Base-by-base conservation (phyloP, 2,329 filamentous ascomycete species). In the Orbilia blumenaviensis region DNA sequence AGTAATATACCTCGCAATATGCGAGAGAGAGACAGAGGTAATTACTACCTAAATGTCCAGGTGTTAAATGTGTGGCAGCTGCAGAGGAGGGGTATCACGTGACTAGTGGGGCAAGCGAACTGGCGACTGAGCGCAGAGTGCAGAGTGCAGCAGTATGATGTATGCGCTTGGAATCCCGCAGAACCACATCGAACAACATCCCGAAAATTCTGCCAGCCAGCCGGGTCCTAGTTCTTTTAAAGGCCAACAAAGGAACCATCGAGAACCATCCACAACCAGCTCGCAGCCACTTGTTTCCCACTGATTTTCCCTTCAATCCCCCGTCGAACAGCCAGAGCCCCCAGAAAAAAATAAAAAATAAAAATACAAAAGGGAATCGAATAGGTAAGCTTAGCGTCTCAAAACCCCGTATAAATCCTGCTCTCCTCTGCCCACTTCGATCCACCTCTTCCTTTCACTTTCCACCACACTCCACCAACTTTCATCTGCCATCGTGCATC, bases 121-220 rank as follows among this genome's bases (percentile, higher is more conserved):
- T n/a, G n/a, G n/a, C n/a, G n/a, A n/a, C n/a, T n/a, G n/a, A n/a
- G n/a, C n/a, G n/a, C n/a, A n/a, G n/a, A n/a, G n/a, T n/a, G n/a
- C n/a, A n/a, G n/a, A n/a, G n/a, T n/a, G n/a, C n/a, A n/a, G n/a
- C n/a, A n/a, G n/a, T 46, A 46, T 73, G 68, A 73, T 73, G 68
- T 73, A 62, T 52, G 29, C 32, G 60, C 54, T 66, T 74, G 69
- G 69, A 74, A 74, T 23, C 69, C 52, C 62, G 44, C 69, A 62
- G 69, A 74, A 74, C 16, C 69, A 66, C 69, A 74, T 74, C 62
- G 69, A 74, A 74, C 23, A 21, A 29, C 25, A 9, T 2, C 32
- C 58, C 62, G 69, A 74, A 74, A 74, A 66, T 74, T 74, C 69
- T 74, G 69, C 69, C 52, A 34, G 61, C 61, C 66, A n/a, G n/a